Base-by-base conservation (phyloP, 352 stramenopile species). In the Phytophthora brassicae region DNA sequence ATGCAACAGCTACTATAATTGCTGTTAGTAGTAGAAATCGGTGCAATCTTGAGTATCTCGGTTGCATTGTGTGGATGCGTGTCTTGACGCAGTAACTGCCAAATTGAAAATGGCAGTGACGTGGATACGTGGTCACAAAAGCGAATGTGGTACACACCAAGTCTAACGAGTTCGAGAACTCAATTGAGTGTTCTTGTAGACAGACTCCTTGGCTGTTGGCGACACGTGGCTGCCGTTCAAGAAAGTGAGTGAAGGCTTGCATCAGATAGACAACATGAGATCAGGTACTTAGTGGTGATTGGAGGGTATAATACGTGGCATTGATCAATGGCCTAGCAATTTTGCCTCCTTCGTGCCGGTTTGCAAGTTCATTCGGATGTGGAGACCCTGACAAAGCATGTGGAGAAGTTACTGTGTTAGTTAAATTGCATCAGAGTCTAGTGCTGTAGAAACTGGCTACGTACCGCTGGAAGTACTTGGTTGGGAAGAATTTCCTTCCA, bases 291-390 rank as follows among this genome's bases (percentile, higher is more conserved):
- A n/a, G n/a, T n/a, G n/a, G n/a, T n/a, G n/a, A n/a, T n/a, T n/a
- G n/a, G n/a, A n/a, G n/a, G n/a, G n/a, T n/a, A n/a, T n/a, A n/a
- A n/a, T n/a, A n/a, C n/a, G n/a, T n/a, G n/a, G n/a, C n/a, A n/a
- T n/a, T n/a, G 31, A 38, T 39, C 26, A 4, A 8, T 31, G 26
- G 26, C 26, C 57, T 33, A 86, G 64, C 29, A 85, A 24, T 63
- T 88, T 88, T 12, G 76, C 78, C 62, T 88, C 78, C 44, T 86
- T 85, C 63, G 79, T 79, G 17, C 78, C 75, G 0, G 75, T 87
- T 46, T 78, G 59, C 17, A 87, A 43, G 47, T 87, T 84, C 47
- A 87, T 62, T 38, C 77, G 77, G 17, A 85, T 81, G 56, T 87
- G 76, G 36, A 87, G 66, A n/a, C 77, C 73, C 77, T 86, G 39